phyloP scores from a whole-genome alignment of 495 filamentous ascomycete genomes.

The Platismatia glauca region DNA sequence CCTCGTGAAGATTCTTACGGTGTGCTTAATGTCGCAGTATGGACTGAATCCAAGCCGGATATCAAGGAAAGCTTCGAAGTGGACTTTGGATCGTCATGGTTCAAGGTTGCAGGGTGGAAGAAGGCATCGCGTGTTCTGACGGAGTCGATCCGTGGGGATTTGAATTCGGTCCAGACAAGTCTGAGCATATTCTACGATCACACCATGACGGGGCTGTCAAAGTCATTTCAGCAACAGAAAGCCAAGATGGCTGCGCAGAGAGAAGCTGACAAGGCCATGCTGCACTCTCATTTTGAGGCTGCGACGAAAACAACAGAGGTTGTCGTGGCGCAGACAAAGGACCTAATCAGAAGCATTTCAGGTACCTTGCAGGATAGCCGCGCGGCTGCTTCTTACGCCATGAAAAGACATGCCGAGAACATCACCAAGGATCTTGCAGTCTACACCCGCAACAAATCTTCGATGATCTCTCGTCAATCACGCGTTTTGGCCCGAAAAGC shows the following conservation, averaged over 20 bases:
- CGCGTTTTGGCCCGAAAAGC: conserved; percentile 6
- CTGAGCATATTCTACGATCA: conserved; percentile 37
- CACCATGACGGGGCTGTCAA: conserved; percentile 42
- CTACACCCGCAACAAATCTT: conserved; percentile 6
- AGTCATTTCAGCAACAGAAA: conserved; percentile 40
- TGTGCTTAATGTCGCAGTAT: conserved; percentile 47
- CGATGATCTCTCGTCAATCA: conserved; percentile 11
- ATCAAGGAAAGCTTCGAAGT: conserved; percentile 45
- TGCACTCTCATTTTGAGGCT: conserved; percentile 9
- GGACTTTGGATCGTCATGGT: conserved; percentile 55
- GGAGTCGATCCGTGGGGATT: conserved; percentile 36
- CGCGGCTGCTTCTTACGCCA: neutral
- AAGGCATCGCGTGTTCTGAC: conserved; percentile 38
- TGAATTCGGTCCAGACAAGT: conserved; percentile 37
- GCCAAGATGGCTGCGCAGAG: conserved; percentile 22
- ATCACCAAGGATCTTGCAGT: conserved; percentile 7
- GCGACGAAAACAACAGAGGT: conserved; percentile 11
- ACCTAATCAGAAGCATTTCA: conserved; percentile 7
- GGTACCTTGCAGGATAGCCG: conserved; percentile 3
- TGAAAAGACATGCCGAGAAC: conserved; percentile 3
- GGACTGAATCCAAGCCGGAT: conserved; percentile 42
- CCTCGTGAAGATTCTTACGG: conserved; percentile 51
- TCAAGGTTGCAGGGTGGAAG: conserved; percentile 50
- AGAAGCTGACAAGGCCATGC: conserved; percentile 1
- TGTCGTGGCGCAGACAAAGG: conserved; percentile 14